Base-by-base conservation (phyloP, 2,329 filamentous ascomycete genomes). In the Triangularia setosa region DNA sequence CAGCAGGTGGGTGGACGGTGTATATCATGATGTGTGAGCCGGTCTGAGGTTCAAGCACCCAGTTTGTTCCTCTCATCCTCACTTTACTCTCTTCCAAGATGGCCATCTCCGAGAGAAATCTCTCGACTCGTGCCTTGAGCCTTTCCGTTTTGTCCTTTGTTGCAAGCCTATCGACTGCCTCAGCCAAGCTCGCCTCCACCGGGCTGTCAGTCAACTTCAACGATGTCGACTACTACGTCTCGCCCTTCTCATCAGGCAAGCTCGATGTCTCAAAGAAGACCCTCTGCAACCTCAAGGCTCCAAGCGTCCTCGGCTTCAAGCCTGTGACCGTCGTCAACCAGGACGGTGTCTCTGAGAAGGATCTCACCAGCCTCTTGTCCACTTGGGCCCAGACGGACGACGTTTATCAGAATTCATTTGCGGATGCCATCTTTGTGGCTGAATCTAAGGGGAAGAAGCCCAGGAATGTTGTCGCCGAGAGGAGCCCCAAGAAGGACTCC, bases 161-260 rank as follows among this genome's bases (percentile, higher is more conserved):
- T 16, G 57, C 61, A 0, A 35, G 21, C 7, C 14, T 67, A 14
- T 53, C 65, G 3, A n/a, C 63, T 0, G 61, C 59, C 23, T 62
- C 65, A 0, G 66, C 70, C 8, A 63, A 72, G 48, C 72, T 77
- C 59, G 66, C 70, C 21, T 69, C 69, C 6, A 74, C 70, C 3
- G 75, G 75, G 21, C 65, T 75, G 4, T 75, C 75, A 0, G 71
- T 77, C 27, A 71, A 65, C 18, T 65, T 77, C 33, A 69, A 74
- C 59, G 67, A 72, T 54, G 64, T 76, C 23, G 67, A 74, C 68
- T 76, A 76, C 62, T 77, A 71, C 65, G 69, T 77, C 61, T 76
- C 75, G 1, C 75, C 75, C 23, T 76, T 69, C 64, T 65, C 74
- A 8, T 66, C 72, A 14, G 75, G 73, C 44, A 72, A 72, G 16